Conservation (phyloP, 1,284 basidiomycete genomes). For the Moesziomyces sp. region DNA sequence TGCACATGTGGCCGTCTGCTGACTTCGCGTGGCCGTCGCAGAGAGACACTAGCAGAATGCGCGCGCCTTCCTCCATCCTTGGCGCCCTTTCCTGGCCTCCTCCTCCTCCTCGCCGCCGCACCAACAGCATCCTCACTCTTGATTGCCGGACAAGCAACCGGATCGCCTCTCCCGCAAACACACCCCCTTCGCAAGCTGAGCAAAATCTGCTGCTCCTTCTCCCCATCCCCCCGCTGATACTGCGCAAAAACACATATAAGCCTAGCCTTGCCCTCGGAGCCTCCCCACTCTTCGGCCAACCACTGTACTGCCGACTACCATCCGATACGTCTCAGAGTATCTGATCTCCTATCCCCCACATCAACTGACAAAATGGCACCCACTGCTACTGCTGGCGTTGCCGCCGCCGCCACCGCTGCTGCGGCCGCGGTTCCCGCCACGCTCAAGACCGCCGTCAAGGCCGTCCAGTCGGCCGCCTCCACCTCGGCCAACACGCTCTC, state of each 20-base stretch:
- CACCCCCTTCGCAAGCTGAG: neutral
- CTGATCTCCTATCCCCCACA: neutral
- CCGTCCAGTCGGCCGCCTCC: slow-evolving; percentile 33
- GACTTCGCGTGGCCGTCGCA: neutral
- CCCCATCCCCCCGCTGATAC: slow-evolving; percentile 1
- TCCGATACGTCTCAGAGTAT: neutral
- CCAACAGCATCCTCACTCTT: slow-evolving; percentile 2
- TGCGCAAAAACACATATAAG: slow-evolving; percentile 22
- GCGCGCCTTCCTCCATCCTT: neutral
- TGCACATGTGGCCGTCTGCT: neutral
- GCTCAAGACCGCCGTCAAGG: slow-evolving; percentile 40
- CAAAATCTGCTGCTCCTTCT: slow-evolving; percentile 10
- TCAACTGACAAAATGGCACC: slow-evolving; percentile 36
- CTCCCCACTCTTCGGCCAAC: neutral
- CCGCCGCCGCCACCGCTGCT: slow-evolving; percentile 12
- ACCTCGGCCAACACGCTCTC: slow-evolving; percentile 50
- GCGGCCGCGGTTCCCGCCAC: slow-evolving; percentile 29
- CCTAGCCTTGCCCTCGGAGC: neutral
- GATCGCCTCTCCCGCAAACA: neutral
- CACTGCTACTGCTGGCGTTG: slow-evolving; percentile 39
- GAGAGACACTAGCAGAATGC: neutral
- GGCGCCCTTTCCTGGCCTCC: neutral
- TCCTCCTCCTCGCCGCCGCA: neutral
- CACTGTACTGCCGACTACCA: neutral
- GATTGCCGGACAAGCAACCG: slow-evolving; percentile 40